Conservation (phyloP, 2,329 filamentous ascomycete species). For the Penicillium vulpinum region DNA sequence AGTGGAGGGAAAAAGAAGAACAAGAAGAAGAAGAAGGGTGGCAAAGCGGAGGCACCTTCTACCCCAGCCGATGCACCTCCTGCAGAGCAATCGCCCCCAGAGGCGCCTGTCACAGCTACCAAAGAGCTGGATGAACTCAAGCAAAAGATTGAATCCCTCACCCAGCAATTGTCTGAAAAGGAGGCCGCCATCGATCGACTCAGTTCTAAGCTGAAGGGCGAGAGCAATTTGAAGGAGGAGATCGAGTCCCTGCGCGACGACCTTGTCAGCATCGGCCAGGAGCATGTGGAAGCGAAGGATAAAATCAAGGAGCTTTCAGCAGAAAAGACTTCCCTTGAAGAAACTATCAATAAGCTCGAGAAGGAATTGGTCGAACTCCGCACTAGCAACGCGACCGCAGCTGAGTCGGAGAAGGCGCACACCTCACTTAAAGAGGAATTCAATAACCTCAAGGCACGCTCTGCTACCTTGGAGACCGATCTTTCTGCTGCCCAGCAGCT, state of each 20-base stretch:
- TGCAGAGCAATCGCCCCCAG: conserved; percentile 24
- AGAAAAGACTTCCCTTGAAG: conserved; percentile 67
- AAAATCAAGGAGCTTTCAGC: conserved; percentile 67
- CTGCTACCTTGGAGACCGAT: conserved; percentile 73
- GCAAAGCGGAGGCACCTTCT: conserved; percentile 48
- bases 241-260: conserved; percentile 81
- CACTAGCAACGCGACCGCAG: conserved; percentile 48
- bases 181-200: conserved; percentile 72
- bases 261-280: conserved; percentile 73
- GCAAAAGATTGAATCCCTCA: conserved; percentile 38
- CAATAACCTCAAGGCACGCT: conserved; percentile 69
- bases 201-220: conserved; percentile 69
- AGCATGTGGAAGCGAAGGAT: conserved; percentile 81
- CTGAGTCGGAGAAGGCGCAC: conserved; percentile 54
- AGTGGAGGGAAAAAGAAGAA: conserved; percentile 67
- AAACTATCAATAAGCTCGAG: conserved; percentile 67
- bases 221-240: conserved; percentile 78
- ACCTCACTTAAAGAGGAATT: conserved; percentile 62
- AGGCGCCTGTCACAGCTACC: conserved; percentile 34
- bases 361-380: conserved; percentile 64
- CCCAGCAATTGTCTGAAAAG: conserved; percentile 53
- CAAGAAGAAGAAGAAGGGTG: conserved; percentile 83
- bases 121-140: conserved; percentile 34
- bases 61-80: conserved; percentile 23
- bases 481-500: conserved; percentile 82